phyloP scores from a whole-genome alignment of 2,329 filamentous ascomycete species.

The Nigrospora oryzae region DNA sequence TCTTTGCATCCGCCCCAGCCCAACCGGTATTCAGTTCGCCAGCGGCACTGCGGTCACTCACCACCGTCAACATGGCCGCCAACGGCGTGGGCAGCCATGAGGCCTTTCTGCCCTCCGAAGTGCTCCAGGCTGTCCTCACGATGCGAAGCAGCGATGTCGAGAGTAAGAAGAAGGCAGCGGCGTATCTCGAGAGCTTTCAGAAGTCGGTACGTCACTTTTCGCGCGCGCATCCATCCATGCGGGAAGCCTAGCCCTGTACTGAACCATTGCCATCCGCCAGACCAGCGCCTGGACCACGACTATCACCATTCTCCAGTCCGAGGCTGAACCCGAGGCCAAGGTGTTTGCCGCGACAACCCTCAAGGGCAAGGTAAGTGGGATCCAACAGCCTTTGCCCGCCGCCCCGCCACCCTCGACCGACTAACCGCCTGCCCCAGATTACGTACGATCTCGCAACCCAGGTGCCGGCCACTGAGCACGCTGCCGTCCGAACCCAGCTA shows the following conservation, averaged over 20 bases:
- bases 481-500: conserved; percentile 74
- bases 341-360: conserved; percentile 94
- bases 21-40: no score
- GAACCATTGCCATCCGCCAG: conserved; percentile 36
- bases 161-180: conserved; percentile 82
- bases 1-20: no score
- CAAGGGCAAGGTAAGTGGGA: conserved; percentile 78
- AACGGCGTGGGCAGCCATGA: conserved; percentile 47
- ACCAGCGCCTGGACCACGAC: conserved; percentile 86
- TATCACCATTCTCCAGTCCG: conserved; percentile 76
- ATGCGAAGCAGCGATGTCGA: conserved; percentile 81
- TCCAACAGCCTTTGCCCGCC: conserved; percentile 3
- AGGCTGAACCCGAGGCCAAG: conserved; percentile 75
- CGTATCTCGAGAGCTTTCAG: conserved; percentile 90
- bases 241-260: conserved; percentile 9
- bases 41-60: not conserved
- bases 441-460: conserved; percentile 87
- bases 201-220: conserved; percentile 68
- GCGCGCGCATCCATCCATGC: conserved; percentile 3
- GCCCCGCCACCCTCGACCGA: conserved; percentile 6
- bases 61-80: conserved; percentile 50
- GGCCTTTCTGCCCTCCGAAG: conserved; percentile 64
- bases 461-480: conserved; percentile 66
- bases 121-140: conserved; percentile 80
- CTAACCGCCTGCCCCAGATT: conserved; percentile 51